Evolutionary conservation across 257 asterid species (phyloP).

Genomic region (Misopates orontium): DNA sequence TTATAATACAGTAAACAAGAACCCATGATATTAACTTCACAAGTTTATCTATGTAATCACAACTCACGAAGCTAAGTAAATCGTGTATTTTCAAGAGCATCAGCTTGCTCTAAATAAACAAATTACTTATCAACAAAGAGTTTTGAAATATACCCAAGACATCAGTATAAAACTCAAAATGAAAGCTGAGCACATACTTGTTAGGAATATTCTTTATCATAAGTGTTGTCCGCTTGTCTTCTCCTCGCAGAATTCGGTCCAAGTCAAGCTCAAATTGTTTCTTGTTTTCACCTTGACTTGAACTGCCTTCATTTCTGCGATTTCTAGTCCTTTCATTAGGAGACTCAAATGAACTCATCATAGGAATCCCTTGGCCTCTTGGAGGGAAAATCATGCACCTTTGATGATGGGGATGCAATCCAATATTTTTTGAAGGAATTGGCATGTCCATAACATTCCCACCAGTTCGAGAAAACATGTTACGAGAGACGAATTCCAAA

Average conservation of each 20-base stretch:
- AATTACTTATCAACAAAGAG: conserved; percentile 12
- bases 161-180: conserved; percentile 4
- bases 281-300: conserved; percentile 77
- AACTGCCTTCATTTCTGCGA: conserved; percentile 75
- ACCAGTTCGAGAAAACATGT: conserved; percentile 64
- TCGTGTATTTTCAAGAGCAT: background rate
- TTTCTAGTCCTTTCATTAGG: conserved; percentile 82
- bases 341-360: conserved; percentile 84
- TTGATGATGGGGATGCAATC: conserved; percentile 78
- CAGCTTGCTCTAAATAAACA: background rate
- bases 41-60: background rate
- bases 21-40: background rate
- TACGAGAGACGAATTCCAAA: conserved; percentile 71
- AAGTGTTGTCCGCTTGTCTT: conserved; percentile 95
- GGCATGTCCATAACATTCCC: conserved; percentile 74
- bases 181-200: conserved; percentile 60
- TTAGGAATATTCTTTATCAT: conserved; percentile 99
- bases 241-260: conserved; percentile 84
- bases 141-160: background rate
- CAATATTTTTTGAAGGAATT: conserved; percentile 67
- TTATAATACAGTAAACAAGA: conserved; percentile 1
- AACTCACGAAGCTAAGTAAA: background rate
- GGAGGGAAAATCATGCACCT: conserved; percentile 83
- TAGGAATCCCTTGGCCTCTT: conserved; percentile 88
- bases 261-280: conserved; percentile 97